Conservation (phyloP, 2,329 filamentous ascomycete genomes). For the Pseudonectria buxi region DNA sequence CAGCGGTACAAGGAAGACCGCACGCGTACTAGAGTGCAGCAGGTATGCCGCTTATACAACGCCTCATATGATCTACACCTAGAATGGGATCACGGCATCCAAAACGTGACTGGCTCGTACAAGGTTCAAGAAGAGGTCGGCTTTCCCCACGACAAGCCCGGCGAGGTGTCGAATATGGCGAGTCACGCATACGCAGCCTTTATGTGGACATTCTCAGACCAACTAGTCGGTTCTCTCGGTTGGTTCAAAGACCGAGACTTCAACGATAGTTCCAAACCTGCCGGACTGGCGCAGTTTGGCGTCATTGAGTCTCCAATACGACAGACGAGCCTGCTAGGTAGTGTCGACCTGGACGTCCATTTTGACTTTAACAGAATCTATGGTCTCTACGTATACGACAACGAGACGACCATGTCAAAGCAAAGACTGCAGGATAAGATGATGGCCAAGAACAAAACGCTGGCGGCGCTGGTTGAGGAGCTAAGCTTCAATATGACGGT, state of each 20-base stretch:
- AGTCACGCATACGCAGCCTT: slow-evolving; percentile 3
- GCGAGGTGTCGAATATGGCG: slow-evolving; percentile 2
- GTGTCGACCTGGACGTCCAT: slow-evolving; percentile 4
- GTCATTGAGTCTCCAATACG: slow-evolving; percentile 1
- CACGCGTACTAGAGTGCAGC: not conserved
- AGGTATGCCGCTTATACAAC: slow-evolving; percentile 4
- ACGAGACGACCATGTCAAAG: slow-evolving; percentile 1
- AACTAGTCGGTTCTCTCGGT: slow-evolving; percentile 1
- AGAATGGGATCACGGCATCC: slow-evolving; percentile 2
- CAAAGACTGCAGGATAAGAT: slow-evolving; percentile 4
- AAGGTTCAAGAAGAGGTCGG: slow-evolving; percentile 1
- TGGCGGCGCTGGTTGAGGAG: slow-evolving; percentile 2
- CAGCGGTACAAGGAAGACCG: slow-evolving; percentile 2
- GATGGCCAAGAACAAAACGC: slow-evolving; percentile 2
- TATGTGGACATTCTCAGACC: slow-evolving; percentile 4
- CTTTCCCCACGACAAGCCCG: slow-evolving; percentile 1
- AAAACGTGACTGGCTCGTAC: slow-evolving; percentile 2
- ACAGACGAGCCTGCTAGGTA: slow-evolving; percentile 2
- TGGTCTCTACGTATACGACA: slow-evolving; percentile 1
- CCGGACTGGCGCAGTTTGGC: slow-evolving; percentile 1
- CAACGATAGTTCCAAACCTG: not conserved
- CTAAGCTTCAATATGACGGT: slow-evolving; percentile 4
- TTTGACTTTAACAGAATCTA: slow-evolving; percentile 4
- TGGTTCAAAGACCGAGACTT: not conserved
- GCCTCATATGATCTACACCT: slow-evolving; percentile 2